Evolutionary conservation across 352 stramenopile species (phyloP).

Genomic region (Pythium sukuiense): DNA sequence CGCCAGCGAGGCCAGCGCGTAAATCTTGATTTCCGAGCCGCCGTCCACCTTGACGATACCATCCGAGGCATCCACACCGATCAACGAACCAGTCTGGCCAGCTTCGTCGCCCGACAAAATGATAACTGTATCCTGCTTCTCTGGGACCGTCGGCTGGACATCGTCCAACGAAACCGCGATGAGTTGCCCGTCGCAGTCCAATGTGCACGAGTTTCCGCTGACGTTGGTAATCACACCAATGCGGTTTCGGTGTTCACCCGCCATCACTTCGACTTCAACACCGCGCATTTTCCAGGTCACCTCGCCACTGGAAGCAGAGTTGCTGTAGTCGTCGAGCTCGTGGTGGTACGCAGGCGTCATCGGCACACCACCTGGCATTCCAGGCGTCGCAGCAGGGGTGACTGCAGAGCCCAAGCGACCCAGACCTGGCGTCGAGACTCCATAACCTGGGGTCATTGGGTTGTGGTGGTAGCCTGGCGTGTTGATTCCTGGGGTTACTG

Average conservation of each 20-base stretch:
- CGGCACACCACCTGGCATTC: constrained; percentile 64
- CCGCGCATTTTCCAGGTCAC: constrained; percentile 89
- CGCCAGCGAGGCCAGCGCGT: constrained; percentile 73
- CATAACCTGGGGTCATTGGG: constrained; percentile 85
- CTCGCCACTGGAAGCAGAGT: constrained; percentile 46
- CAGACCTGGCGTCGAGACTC: constrained; percentile 69
- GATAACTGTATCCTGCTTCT: constrained; percentile 88
- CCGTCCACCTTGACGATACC: constrained; percentile 90
- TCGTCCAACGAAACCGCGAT: constrained; percentile 66
- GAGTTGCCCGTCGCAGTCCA: constrained; percentile 77
- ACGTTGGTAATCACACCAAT: constrained; percentile 79
- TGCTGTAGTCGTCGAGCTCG: constrained; percentile 44
- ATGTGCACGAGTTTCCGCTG: constrained; percentile 64
- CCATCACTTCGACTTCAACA: constrained; percentile 78
- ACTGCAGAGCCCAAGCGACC: constrained; percentile 66
- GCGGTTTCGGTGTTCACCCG: constrained; percentile 63
- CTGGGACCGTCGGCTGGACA: constrained; percentile 74
- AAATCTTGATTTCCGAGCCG: constrained; percentile 90
- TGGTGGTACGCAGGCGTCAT: constrained; percentile 79
- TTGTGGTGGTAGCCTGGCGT: constrained; percentile 86
- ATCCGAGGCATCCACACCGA: constrained; percentile 84
- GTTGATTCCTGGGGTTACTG: constrained; percentile 78
- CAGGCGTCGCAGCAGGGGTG: constrained; percentile 70
- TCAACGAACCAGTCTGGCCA: constrained; percentile 79
- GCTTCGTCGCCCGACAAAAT: constrained; percentile 87